These are phyloP conservation scores for Trebouxia sp. DNA, from an alignment of 139 green algal genomes.

Conservation along the genomic window DNA sequence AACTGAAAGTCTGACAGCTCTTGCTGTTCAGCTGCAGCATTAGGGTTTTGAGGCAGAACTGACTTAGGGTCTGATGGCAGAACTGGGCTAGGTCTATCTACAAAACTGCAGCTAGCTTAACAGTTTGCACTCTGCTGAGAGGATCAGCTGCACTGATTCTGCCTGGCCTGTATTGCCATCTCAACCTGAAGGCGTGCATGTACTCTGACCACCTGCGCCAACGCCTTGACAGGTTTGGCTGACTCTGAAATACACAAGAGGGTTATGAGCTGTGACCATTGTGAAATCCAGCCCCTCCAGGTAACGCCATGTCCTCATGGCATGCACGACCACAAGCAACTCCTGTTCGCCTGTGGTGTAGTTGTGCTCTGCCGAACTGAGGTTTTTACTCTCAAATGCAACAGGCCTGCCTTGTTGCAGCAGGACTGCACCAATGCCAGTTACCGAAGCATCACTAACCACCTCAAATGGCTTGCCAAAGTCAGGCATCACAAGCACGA, in stretches of 20 bases:
- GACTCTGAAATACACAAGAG: background rate
- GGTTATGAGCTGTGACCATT: background rate
- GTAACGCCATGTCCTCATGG: background rate
- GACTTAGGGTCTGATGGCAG: background rate
- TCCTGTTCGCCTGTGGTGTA: slow-evolving; percentile 8
- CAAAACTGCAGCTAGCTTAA: background rate
- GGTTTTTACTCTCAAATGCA: slow-evolving; percentile 17
- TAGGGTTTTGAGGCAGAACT: slow-evolving; percentile 1
- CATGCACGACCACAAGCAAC: background rate
- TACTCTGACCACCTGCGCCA: too few relatives aligned
- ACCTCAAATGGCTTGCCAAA: slow-evolving; percentile 12
- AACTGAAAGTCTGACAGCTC: slow-evolving; percentile 5
- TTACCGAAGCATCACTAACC: background rate
- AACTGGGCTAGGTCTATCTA: background rate
- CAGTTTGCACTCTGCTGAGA: background rate
- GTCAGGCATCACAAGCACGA: background rate
- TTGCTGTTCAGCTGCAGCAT: background rate
- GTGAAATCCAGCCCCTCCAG: background rate
- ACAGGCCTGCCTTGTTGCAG: slow-evolving; percentile 2
- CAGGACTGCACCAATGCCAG: slow-evolving; percentile 5
- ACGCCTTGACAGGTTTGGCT: background rate
- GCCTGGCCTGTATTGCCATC: background rate
- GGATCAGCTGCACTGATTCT: background rate
- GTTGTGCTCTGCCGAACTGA: background rate
- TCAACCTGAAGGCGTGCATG: background rate